Percentiles rank a stretch among this genome's conserved stretches.
These are phyloP conservation scores for Fusarium buxicola DNA, from an alignment of 2,329 filamentous ascomycete genomes.

Conservation along the genomic window DNA sequence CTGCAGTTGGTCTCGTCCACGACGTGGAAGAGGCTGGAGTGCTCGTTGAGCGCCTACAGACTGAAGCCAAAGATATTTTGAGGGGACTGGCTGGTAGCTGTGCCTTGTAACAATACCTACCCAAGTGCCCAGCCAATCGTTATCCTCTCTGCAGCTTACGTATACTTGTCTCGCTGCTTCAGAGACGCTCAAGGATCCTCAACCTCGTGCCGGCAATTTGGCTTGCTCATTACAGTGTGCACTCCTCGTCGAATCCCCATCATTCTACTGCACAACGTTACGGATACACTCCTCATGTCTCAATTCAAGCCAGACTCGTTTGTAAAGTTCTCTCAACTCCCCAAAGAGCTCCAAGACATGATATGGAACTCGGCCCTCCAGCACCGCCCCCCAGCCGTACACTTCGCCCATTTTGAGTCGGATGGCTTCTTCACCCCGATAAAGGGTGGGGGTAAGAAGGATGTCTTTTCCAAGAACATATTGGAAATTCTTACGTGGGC, in stretches of 20 bases:
- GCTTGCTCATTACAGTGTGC: background rate
- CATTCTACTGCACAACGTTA: background rate
- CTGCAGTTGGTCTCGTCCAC: constrained; percentile 58
- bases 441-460: too few relatives aligned
- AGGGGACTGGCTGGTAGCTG: constrained; percentile 1
- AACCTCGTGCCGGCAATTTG: too few relatives aligned
- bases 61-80: constrained; percentile 41
- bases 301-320: background rate
- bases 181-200: too few relatives aligned
- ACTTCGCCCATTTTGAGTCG: background rate
- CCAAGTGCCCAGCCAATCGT: too few relatives aligned
- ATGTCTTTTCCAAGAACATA: too few relatives aligned
- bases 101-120: too few relatives aligned
- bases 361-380: background rate
- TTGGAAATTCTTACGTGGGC: background rate
- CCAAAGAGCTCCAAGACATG: background rate
- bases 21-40: constrained; percentile 52
- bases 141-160: too few relatives aligned
- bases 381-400: background rate
- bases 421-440: background rate
- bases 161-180: too few relatives aligned
- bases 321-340: background rate
- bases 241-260: background rate
- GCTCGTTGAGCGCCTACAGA: constrained; percentile 52
- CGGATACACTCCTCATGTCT: constrained; percentile 3